A percentile compares a stretch with the other conserved stretches of the same genome.
These are phyloP conservation scores for Russula sp. DNA, from an alignment of 768 basidiomycete species.

Conservation along the genomic window DNA sequence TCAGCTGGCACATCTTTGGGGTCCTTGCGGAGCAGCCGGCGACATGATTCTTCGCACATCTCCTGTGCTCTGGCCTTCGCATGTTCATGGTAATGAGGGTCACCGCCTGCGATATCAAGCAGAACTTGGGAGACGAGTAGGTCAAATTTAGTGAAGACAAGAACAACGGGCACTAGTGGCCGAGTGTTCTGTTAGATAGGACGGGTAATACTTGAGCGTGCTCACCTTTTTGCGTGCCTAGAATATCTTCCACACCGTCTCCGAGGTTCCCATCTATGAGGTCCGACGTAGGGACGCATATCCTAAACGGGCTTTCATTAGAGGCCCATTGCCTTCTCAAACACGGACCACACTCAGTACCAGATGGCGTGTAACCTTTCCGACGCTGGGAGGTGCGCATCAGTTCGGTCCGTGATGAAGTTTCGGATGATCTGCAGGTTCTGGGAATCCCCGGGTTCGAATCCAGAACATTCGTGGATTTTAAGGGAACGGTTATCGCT, in stretches of 20 bases:
- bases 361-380: slow-evolving; percentile 14
- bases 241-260: background rate
- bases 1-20: too few species aligned
- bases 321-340: background rate
- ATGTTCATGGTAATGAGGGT: too few species aligned
- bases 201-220: too few species aligned
- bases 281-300: slow-evolving; percentile 5
- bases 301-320: background rate
- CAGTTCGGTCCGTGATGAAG: background rate
- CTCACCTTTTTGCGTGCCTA: too few species aligned
- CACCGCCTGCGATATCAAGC: too few species aligned
- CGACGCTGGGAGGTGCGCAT: background rate
- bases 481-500: background rate
- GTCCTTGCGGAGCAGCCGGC: too few species aligned
- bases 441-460: background rate
- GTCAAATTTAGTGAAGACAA: too few species aligned
- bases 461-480: background rate
- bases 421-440: background rate
- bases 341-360: background rate
- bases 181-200: too few species aligned
- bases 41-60: too few species aligned
- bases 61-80: too few species aligned
- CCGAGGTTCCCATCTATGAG: background rate
- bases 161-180: too few species aligned
- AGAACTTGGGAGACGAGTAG: too few species aligned